These are phyloP conservation scores for Populus ilicifolia DNA, from an alignment of 345 rosid species.

Conservation along the genomic window DNA sequence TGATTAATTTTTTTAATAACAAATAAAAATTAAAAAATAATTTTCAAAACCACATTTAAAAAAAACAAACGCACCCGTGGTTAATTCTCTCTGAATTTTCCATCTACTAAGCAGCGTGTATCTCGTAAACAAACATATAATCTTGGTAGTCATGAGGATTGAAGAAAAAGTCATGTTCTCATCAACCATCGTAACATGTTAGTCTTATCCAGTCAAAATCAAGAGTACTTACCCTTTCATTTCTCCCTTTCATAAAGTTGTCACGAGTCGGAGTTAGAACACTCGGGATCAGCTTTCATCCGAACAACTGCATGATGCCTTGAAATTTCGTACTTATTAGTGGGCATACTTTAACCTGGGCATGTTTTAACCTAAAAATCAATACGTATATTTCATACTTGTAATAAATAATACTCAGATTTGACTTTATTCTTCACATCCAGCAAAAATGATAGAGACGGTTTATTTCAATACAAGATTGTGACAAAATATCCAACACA, in stretches of 20 bases:
- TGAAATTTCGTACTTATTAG: neutral
- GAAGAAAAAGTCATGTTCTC: too few relatives aligned
- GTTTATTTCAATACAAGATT: neutral
- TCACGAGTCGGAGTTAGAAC: neutral
- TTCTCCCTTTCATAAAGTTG: neutral
- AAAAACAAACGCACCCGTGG: too few relatives aligned
- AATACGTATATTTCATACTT: too few relatives aligned
- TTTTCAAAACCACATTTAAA: too few relatives aligned
- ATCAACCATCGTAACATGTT: neutral
- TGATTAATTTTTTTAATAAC: too few relatives aligned
- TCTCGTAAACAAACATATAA: too few relatives aligned
- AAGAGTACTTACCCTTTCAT: neutral
- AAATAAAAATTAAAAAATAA: too few relatives aligned
- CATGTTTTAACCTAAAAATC: neutral
- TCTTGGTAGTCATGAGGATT: too few relatives aligned
- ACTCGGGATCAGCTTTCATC: constrained; percentile 37
- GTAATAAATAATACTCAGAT: too few relatives aligned
- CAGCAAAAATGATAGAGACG: neutral
- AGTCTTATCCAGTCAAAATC: neutral
- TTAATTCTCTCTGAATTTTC: too few relatives aligned
- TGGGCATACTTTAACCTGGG: neutral
- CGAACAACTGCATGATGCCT: neutral
- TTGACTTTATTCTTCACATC: too few relatives aligned
- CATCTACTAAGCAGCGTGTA: too few relatives aligned
- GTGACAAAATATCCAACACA: neutral